Percentiles rank a stretch among this genome's conserved stretches.
These are phyloP conservation scores for Protomyces lactucae-debilis DNA, from an alignment of 1,139 yeast species.

Conservation along the genomic window DNA sequence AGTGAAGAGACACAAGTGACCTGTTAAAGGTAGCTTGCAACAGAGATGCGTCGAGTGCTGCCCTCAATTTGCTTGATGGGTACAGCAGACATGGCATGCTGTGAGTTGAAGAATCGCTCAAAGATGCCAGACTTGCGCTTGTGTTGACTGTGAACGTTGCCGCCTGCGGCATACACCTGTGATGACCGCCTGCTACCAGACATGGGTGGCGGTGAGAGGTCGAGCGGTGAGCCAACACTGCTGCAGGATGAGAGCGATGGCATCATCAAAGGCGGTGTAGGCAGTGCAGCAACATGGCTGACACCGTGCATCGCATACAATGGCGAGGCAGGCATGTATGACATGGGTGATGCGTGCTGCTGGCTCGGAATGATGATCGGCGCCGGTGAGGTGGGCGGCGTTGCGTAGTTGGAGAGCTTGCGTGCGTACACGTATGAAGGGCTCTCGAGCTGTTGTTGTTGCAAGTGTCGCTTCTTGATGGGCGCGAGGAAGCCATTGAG, in stretches of 20 bases:
- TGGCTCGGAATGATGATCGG: neutral
- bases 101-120: conserved; percentile 22
- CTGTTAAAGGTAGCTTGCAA: conserved; percentile 13
- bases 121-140: conserved; percentile 26
- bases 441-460: neutral
- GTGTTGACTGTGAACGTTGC: neutral
- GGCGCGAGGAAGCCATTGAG: conserved; percentile 72
- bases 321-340: neutral
- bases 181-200: neutral
- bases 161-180: neutral
- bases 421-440: conserved; percentile 25
- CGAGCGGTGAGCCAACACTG: conserved; percentile 24
- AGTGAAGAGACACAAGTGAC: neutral
- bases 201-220: conserved; percentile 11
- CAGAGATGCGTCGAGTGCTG: conserved; percentile 18
- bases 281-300: conserved; percentile 10
- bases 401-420: conserved; percentile 10
- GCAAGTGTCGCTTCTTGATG: conserved; percentile 40
- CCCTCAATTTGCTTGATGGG: conserved; percentile 19
- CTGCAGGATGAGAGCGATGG: conserved; percentile 25
- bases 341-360: neutral
- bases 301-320: neutral
- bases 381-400: conserved; percentile 19
- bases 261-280: conserved; percentile 24
- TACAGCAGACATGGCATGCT: neutral